A percentile compares a stretch with the other conserved stretches of the same genome.
These are phyloP conservation scores for Leishmania braziliensis DNA, from an alignment of 208 protist genomes.

Conservation along the genomic window DNA sequence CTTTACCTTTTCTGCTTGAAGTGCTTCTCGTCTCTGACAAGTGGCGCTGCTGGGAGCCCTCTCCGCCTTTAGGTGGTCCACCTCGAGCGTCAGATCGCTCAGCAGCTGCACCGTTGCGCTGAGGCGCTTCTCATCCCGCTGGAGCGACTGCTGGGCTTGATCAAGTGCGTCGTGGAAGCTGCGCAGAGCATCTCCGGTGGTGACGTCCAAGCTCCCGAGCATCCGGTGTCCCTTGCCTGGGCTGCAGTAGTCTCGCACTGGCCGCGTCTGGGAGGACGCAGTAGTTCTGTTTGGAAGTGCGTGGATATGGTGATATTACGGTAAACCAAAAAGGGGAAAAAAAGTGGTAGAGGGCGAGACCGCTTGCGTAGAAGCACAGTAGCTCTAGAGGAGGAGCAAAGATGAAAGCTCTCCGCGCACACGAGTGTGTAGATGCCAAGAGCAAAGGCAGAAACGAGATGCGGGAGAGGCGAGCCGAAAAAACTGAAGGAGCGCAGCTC, in stretches of 20 bases:
- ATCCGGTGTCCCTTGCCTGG: slow-evolving; percentile 16
- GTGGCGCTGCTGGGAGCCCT: slow-evolving; percentile 29
- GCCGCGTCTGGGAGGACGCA: neutral
- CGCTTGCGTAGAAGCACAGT: neutral
- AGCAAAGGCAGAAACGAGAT: neutral
- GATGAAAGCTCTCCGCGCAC: neutral
- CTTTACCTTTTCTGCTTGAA: slow-evolving; percentile 43
- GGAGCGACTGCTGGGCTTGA: slow-evolving; percentile 38
- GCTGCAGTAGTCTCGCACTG: neutral
- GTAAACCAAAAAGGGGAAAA: neutral
- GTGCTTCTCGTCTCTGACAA: slow-evolving; percentile 33
- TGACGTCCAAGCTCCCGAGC: slow-evolving; percentile 38
- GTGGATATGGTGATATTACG: neutral
- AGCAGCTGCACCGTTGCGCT: slow-evolving; percentile 18
- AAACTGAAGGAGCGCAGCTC: neutral
- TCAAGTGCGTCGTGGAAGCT: slow-evolving; percentile 46
- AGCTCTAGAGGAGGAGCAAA: neutral
- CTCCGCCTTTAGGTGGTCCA: slow-evolving; percentile 9
- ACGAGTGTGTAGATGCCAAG: neutral
- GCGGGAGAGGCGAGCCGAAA: neutral
- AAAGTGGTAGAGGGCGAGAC: neutral
- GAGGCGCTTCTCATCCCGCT: slow-evolving; percentile 41
- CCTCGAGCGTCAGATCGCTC: slow-evolving; percentile 12
- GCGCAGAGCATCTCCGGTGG: slow-evolving; percentile 37
- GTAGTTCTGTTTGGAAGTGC: neutral